These are phyloP conservation scores for Crataegus laevigata DNA, from an alignment of 306 rosid species.

Conservation along the genomic window DNA sequence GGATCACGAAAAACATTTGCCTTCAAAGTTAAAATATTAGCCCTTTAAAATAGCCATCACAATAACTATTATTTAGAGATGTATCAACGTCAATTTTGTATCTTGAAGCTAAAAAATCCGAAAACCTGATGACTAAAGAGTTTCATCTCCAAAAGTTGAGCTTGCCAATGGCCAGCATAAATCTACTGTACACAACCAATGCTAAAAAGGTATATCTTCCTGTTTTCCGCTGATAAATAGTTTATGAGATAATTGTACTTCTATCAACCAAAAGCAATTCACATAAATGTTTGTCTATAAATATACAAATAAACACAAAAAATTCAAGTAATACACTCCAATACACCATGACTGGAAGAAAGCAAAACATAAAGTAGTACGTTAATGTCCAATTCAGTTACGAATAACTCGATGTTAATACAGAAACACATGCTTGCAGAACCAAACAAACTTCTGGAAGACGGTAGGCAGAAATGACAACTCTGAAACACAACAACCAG, in stretches of 20 bases:
- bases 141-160: not conserved
- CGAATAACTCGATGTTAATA: not conserved
- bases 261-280: conserved; percentile 6
- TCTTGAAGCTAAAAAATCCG: not conserved
- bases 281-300: not conserved
- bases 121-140: not conserved
- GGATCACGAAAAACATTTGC: not conserved
- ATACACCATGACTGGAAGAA: not conserved
- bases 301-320: not conserved
- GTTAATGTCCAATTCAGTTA: not conserved
- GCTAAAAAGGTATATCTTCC: not conserved
- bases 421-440: not conserved
- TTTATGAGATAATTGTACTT: not conserved
- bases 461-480: conserved; percentile 1
- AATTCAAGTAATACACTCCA: not conserved
- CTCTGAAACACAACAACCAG: conserved; percentile 2
- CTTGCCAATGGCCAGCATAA: not conserved
- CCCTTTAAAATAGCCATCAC: not conserved
- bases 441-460: conserved; percentile 9
- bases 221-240: not conserved
- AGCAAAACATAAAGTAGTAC: not conserved
- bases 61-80: not conserved
- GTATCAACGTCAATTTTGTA: not conserved
- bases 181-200: not conserved
- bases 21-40: not conserved